Evolutionary conservation across 2,329 filamentous ascomycete species (phyloP), one percentile per base, ranked within the genome.

Genomic region (Diplodia intermedia): DNA sequence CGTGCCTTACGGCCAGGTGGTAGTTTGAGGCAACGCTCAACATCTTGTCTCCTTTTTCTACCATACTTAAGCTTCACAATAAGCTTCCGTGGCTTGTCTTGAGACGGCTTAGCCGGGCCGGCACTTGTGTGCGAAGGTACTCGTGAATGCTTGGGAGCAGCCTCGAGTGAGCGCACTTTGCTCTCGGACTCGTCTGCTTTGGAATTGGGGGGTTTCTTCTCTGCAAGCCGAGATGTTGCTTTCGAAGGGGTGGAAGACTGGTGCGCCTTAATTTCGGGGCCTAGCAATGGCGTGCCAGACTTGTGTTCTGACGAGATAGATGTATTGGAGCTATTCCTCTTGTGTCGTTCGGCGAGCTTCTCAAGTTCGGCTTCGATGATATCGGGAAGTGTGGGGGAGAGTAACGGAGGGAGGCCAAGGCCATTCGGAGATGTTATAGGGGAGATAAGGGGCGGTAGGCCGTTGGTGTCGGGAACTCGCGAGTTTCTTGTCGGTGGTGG

Each of bases 301-400:
- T 61, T 69, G 9, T 54, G 61, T 63, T 77, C 75, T 14, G 77
- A 75, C 0, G 77, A 79, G 15, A 75, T 77, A 2, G 78, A 80
- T 20, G 75, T 73, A 63, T 76, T 75, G 1, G 78, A 79, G 20
- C 75, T 74, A 29, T 76, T 74, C 43, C 77, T 75, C 66, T 56
- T 68, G 18, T 63, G 57, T 40, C 47, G 56, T 73, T 75, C n/a
- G 75, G 80, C 79, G 33, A 80, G 72, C 43, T 82, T 78, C 68
- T 81, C 80, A 31, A 88, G 75, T 67, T 86, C 83, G 68, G 82
- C 84, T 71, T 86, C 83, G 54, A 89, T 82, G 65, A 83, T 84
- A 2, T 84, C 80, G 7, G 86, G 86, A 4, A 89, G 78, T 15
- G 85, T 86, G 3, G 86, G 86, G 4, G 86, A 88, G n/a, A 88